A percentile compares a stretch with the other conserved stretches of the same genome.
Conservation (phyloP, 768 basidiomycete species). For the Boletus tylopilopsis region DNA sequence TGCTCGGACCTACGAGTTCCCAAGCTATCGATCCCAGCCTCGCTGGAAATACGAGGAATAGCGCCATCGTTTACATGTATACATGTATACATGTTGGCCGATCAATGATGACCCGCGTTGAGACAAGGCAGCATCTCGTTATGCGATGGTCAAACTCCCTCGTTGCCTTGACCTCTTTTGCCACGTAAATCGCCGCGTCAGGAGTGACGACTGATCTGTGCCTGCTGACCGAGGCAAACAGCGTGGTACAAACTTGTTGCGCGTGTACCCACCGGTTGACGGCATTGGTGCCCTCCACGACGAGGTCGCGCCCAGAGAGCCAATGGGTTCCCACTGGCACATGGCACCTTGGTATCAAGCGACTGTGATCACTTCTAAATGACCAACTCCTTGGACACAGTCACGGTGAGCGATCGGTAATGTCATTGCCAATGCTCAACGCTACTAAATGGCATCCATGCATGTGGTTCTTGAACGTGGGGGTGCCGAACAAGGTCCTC, state of each 20-base stretch:
- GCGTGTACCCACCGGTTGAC: not conserved
- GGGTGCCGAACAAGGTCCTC: too few species aligned
- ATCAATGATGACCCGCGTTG: not conserved
- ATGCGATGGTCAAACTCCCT: not conserved
- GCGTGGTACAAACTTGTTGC: not conserved
- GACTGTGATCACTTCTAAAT: too few species aligned
- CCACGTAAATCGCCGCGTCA: slow-evolving; percentile 6
- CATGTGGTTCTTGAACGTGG: too few species aligned
- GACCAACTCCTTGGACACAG: too few species aligned
- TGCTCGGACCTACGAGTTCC: slow-evolving; percentile 1
- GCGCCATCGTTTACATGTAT: not conserved
- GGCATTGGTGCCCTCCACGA: slow-evolving; percentile 7
- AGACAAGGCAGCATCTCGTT: not conserved
- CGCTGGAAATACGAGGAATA: not conserved
- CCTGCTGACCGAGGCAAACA: slow-evolving; percentile 7
- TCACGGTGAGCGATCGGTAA: too few species aligned
- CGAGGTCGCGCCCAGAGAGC: not conserved
- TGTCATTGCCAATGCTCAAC: too few species aligned
- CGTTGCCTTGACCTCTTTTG: slow-evolving; percentile 13
- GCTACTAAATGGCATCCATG: too few species aligned
- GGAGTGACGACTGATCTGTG: too few species aligned
- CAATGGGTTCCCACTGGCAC: not conserved
- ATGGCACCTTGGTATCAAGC: not conserved
- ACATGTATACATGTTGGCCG: not conserved
- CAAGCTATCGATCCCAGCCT: slow-evolving; percentile 9